These are phyloP conservation scores for Ceratobasidium sp. DNA, from an alignment of 1,284 basidiomycete genomes.

Conservation along the genomic window DNA sequence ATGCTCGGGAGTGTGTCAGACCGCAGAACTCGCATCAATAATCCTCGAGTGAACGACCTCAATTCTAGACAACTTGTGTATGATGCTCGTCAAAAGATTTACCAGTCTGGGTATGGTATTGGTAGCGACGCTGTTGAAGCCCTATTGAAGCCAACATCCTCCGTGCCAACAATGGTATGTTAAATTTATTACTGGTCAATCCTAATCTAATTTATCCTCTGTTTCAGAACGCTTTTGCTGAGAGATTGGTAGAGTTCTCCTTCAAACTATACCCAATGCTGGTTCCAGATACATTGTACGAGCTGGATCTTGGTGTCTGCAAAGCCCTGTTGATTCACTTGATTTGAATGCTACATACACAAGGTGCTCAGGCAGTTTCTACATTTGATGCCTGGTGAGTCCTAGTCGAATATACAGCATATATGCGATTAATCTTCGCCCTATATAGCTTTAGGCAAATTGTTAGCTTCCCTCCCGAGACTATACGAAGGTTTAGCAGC, in stretches of 20 bases:
- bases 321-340: constrained; percentile 50
- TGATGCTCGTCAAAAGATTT: not conserved
- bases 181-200: not conserved
- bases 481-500: constrained; percentile 11
- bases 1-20: not conserved
- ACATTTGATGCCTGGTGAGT: constrained; percentile 18
- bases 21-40: not conserved
- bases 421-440: not conserved
- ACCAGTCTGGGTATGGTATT: not conserved
- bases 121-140: not conserved
- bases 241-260: not conserved
- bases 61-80: not conserved
- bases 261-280: constrained; percentile 41
- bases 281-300: constrained; percentile 43
- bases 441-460: constrained; percentile 8
- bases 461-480: not conserved
- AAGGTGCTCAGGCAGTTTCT: not conserved
- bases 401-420: not conserved
- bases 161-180: constrained; percentile 4
- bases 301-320: constrained; percentile 47
- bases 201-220: not conserved
- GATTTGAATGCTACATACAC: constrained; percentile 47
- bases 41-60: not conserved
- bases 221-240: constrained; percentile 21
- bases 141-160: not conserved